Evolutionary conservation across 2,329 filamentous ascomycete species (phyloP), one percentile per base, ranked within the genome.

Genomic region (Lasiodiplodia citricola): DNA sequence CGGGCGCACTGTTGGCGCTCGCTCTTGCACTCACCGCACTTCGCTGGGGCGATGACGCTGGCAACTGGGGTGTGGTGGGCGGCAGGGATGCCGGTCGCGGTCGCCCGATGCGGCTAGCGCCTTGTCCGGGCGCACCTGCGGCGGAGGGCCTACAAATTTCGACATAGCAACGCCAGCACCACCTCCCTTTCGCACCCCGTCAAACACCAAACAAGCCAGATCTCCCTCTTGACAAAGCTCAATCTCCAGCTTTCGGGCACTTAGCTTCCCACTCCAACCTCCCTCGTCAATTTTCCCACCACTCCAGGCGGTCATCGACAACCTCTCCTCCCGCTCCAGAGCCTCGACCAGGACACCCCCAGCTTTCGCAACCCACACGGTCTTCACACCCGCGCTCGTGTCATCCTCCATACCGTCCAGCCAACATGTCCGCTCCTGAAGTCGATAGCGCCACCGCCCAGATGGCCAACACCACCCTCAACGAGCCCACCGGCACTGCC

Each of bases 401-500:
- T 83, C 82, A 82, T 83, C 82, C 85, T 84, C 82, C 81, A 75
- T 86, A 80, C 83, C 79, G 81, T 80, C 79, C 79, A 79, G 79
- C 84, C 85, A 93, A 84, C 83, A 98, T 98, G 95, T 97, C 94
- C 92, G 86, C 89, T 78, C 60, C 83, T 85, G 60, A 64, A 64
- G 88, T 93, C 87, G 91, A 92, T 84, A 90, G 92, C 87, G 88
- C 91, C 87, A 90, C 91, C 86, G 86, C 86, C 87, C 83, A 84
- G 81, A 83, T 91, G 87, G 87, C 89, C 82, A 87, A 87, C 82
- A 86, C 87, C 83, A 85, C 85, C 80, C 82, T 91, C 82, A 84
- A 86, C 80, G 86, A 90, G 80, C 79, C 81, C 75, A 81, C 83
- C 74, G 79, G 58, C 67, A 85, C 83, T 80, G 86, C 86, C 75